A percentile compares a stretch with the other conserved stretches of the same genome.
Evolutionary conservation across 2,329 filamentous ascomycete species (phyloP).

Genomic region (Ascochyta viciae-villosae): DNA sequence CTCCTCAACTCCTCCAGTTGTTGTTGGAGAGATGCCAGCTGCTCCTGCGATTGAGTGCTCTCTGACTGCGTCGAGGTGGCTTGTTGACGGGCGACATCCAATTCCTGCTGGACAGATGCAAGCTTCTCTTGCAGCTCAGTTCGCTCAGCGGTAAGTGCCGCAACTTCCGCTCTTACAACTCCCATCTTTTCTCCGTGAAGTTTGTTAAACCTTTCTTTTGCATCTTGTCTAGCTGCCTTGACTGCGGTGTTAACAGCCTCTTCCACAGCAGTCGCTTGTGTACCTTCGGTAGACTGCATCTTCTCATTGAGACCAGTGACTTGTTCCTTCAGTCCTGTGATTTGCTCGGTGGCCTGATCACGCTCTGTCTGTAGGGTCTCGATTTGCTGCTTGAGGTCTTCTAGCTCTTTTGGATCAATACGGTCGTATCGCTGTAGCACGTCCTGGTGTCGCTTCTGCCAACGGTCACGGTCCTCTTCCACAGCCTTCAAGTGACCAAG

Average conservation of each 20-base stretch:
- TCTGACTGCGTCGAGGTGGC: constrained; percentile 26
- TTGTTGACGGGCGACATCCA: constrained; percentile 61
- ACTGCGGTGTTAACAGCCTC: constrained; percentile 22
- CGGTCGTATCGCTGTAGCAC: constrained; percentile 96
- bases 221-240: constrained; percentile 61
- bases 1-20: constrained; percentile 29
- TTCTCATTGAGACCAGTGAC: constrained; percentile 56
- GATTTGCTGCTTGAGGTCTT: constrained; percentile 83
- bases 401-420: constrained; percentile 90
- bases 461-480: constrained; percentile 89
- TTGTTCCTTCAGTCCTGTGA: constrained; percentile 55
- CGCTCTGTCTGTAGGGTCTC: constrained; percentile 61
- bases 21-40: constrained; percentile 66
- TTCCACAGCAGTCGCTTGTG: constrained; percentile 21
- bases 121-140: constrained; percentile 56
- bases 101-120: constrained; percentile 57
- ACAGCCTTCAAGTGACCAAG: constrained; percentile 89
- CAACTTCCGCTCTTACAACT: constrained; percentile 57
- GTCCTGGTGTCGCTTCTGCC: constrained; percentile 94
- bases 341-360: constrained; percentile 59
- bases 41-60: constrained; percentile 48
- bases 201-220: constrained; percentile 66
- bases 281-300: constrained; percentile 48
- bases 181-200: constrained; percentile 37
- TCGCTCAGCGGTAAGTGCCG: constrained; percentile 66